Evolutionary conservation across 2,329 filamentous ascomycete genomes (phyloP).

Genomic region (Dothiorella sarmentorum): DNA sequence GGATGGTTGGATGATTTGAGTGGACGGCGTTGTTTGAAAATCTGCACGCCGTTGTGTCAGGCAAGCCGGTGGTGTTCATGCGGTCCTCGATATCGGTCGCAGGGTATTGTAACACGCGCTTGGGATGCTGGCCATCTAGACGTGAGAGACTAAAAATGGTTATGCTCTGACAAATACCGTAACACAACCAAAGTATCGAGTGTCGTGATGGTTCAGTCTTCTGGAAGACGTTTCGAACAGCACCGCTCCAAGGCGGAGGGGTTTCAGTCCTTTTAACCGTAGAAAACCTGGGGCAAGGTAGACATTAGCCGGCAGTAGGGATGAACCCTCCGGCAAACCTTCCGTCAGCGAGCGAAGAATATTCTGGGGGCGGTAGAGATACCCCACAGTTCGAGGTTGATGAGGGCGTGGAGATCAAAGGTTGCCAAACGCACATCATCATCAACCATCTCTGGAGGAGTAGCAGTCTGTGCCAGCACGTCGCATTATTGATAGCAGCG

Average conservation of each 20-base stretch:
- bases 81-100: not conserved
- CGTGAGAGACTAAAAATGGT: too few relatives aligned
- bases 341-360: not conserved
- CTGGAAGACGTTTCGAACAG: too few relatives aligned
- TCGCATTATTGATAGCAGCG: not conserved
- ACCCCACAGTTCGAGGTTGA: not conserved
- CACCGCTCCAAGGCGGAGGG: not conserved
- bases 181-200: too few relatives aligned
- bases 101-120: too few relatives aligned
- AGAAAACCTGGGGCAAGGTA: not conserved
- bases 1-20: not conserved
- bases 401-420: not conserved
- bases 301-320: not conserved
- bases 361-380: not conserved
- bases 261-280: not conserved
- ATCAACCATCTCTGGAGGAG: slow-evolving; percentile 2
- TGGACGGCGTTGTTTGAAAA: not conserved
- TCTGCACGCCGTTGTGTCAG: not conserved
- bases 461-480: slow-evolving; percentile 7
- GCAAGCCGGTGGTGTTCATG: not conserved
- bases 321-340: not conserved
- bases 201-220: too few relatives aligned
- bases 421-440: not conserved
- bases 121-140: too few relatives aligned
- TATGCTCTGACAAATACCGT: too few relatives aligned